phyloP scores from a whole-genome alignment of 164 flowering plant genomes.

The Amborella trichopoda region DNA sequence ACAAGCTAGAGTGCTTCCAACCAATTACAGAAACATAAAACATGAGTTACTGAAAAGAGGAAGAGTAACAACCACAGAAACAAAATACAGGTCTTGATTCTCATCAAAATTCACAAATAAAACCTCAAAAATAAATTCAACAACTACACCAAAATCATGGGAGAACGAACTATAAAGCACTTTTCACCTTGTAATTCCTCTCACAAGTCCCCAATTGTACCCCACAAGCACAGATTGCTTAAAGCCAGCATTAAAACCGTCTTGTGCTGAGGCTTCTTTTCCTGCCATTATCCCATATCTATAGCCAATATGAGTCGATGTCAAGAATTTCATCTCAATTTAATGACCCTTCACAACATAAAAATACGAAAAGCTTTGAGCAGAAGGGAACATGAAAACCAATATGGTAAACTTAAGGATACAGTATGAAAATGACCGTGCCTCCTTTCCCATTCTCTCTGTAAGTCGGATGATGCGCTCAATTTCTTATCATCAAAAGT shows the following conservation, averaged over 20 bases:
- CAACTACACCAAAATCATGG: neutral
- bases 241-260: constrained; percentile 74
- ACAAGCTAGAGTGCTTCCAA: constrained; percentile 42
- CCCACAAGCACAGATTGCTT: constrained; percentile 60
- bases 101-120: neutral
- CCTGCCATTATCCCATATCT: constrained; percentile 79
- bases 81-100: neutral
- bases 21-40: neutral
- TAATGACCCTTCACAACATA: neutral
- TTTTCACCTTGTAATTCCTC: constrained; percentile 75
- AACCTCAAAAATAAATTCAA: neutral
- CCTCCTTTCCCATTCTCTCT: constrained; percentile 60
- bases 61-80: neutral
- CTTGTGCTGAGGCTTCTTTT: constrained; percentile 73
- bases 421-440: constrained; percentile 52
- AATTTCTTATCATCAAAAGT: constrained; percentile 21
- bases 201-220: constrained; percentile 60
- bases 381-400: neutral
- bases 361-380: neutral
- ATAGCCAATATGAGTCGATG: constrained; percentile 48
- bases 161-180: neutral
- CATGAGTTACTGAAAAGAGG: constrained; percentile 1
- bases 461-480: constrained; percentile 30
- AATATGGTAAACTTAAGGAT: constrained; percentile 6
- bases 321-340: constrained; percentile 7